These are phyloP conservation scores for Aspergillus sp. DNA, from an alignment of 2,329 filamentous ascomycete genomes.

Conservation along the genomic window DNA sequence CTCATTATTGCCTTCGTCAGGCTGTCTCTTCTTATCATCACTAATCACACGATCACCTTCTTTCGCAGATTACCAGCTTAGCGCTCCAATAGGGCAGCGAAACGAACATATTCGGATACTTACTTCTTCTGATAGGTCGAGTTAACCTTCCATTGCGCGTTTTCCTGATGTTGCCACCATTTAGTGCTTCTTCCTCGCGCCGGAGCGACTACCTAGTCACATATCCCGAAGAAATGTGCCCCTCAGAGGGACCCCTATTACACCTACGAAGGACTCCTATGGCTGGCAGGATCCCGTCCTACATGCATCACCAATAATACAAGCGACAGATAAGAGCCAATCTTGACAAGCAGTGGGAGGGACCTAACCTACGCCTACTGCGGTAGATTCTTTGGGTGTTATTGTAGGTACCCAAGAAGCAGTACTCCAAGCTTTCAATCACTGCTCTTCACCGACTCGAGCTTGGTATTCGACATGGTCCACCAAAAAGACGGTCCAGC, in stretches of 20 bases:
- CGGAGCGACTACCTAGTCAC: background rate
- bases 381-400: background rate
- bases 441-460: background rate
- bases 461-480: background rate
- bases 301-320: background rate
- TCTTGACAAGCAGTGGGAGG: background rate
- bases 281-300: background rate
- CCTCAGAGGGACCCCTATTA: background rate
- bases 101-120: background rate
- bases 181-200: background rate
- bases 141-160: background rate
- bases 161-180: background rate
- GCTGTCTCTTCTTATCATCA: conserved; percentile 5
- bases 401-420: background rate
- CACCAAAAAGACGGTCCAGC: background rate
- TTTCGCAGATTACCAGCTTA: conserved; percentile 2
- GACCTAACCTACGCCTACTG: background rate
- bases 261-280: background rate
- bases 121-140: background rate
- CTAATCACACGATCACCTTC: conserved; percentile 1
- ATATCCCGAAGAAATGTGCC: background rate
- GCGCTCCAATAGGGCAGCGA: background rate
- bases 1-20: conserved; percentile 14
- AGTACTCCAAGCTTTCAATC: background rate
- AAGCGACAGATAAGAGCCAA: background rate